Base-by-base conservation (phyloP, 495 filamentous ascomycete genomes). In the Pyrenopolyporus hunteri region DNA sequence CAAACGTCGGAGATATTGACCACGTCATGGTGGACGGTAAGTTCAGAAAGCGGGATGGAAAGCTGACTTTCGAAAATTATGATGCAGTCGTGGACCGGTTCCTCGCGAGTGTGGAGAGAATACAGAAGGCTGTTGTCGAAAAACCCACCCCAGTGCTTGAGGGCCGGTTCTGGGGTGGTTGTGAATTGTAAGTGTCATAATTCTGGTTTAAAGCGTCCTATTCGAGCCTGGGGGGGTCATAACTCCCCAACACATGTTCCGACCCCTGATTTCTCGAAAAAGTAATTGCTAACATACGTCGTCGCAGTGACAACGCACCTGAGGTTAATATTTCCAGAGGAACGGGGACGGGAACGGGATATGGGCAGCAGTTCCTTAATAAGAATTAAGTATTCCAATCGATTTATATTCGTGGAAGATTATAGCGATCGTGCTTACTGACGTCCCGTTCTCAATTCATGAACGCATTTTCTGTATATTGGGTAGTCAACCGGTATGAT, bases 21-120 rank as follows among this genome's bases (percentile, higher is more conserved):
- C 66, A 73, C 29, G 80, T 83, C 8, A 53, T 82, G 23, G 76
- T 82, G 1, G 77, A 79, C 60, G 80, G 80, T 20, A 54, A 69
- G 61, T 76, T 77, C 22, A 33, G 48, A 37, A 80, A 80, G 57
- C 57, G 73, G 20, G 70, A 75, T 22, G 62, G 69, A 7, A 74
- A 70, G 59, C 42, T 78, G 7, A 62, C 59, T 1, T 65, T 66
- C 11, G 51, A 43, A 20, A 43, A 51, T 11, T 78, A 73, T 31
- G 58, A 39, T 5, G 63, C 48, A 1, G 53, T 76, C 5, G 60
- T 63, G 8, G 56, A 68, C 33, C 58, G 52, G 11, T 75, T 77
- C 44, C 58, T 76, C 13, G 63, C 49, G 9, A 71, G 70, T 9
- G 74, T 67, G n/a, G 64, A 46, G 32, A 62, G 64, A 45, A 44